phyloP scores from a whole-genome alignment of 2,329 filamentous ascomycete genomes.

The Pochonia chlamydosporia region DNA sequence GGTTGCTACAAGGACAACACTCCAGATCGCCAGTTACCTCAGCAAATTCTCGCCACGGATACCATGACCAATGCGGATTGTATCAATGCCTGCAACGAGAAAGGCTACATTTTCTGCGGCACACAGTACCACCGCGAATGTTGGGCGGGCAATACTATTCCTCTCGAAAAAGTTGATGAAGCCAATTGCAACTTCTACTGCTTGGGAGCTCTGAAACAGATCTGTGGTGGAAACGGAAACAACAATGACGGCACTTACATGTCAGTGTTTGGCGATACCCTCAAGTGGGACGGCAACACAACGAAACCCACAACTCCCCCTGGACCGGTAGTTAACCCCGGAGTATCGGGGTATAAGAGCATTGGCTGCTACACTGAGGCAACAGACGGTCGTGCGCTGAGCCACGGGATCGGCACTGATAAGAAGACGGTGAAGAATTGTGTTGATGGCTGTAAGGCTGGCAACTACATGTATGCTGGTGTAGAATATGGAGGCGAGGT shows the following conservation, averaged over 20 bases:
- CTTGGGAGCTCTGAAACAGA: slow-evolving; percentile 39
- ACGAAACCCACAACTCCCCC: slow-evolving; percentile 14
- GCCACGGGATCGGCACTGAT: slow-evolving; percentile 16
- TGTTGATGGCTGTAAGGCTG: slow-evolving; percentile 24
- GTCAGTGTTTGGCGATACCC: slow-evolving; percentile 39
- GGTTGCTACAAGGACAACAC: slow-evolving; percentile 54
- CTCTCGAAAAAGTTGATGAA: slow-evolving; percentile 35
- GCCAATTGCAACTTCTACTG: slow-evolving; percentile 47
- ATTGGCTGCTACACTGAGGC: slow-evolving; percentile 34
- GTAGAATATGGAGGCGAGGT: slow-evolving; percentile 34
- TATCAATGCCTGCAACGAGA: slow-evolving; percentile 34
- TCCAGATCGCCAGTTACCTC: slow-evolving; percentile 44
- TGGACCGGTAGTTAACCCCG: slow-evolving; percentile 30
- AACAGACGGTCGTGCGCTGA: slow-evolving; percentile 24
- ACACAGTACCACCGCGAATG: slow-evolving; percentile 47
- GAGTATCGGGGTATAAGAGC: slow-evolving; percentile 27
- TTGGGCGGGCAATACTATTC: slow-evolving; percentile 47
- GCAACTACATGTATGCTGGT: slow-evolving; percentile 24
- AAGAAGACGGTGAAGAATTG: slow-evolving; percentile 27
- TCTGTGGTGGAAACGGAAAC: slow-evolving; percentile 46
- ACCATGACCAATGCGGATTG: slow-evolving; percentile 39
- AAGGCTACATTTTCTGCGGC: slow-evolving; percentile 36
- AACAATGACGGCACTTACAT: slow-evolving; percentile 34
- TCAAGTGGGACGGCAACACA: slow-evolving; percentile 21
- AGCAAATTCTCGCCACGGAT: slow-evolving; percentile 32